Percentiles rank a stretch among this genome's conserved stretches.
These are phyloP conservation scores for Fomitiporia mediterranea DNA, from an alignment of 1,284 basidiomycete species.

Conservation along the genomic window DNA sequence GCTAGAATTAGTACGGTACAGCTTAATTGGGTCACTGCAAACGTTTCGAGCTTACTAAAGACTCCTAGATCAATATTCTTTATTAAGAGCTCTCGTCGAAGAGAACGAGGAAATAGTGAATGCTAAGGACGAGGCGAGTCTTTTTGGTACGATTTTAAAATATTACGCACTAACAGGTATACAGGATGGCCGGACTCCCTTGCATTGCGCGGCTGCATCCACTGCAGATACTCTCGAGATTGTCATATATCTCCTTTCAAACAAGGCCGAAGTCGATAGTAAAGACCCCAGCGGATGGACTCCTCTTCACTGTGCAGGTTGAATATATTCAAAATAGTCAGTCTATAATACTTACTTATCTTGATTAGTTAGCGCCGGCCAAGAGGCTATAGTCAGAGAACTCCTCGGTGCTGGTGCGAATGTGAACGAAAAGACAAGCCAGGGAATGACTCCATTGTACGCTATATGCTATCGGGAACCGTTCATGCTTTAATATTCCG, in stretches of 20 bases:
- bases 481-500: not conserved
- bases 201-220: conserved; percentile 87
- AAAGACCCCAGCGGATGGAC: conserved; percentile 80
- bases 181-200: conserved; percentile 83
- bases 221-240: conserved; percentile 60
- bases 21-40: not conserved
- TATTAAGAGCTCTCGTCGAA: conserved; percentile 65
- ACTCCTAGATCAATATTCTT: conserved; percentile 64
- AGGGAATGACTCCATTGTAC: conserved; percentile 84
- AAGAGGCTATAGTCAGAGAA: conserved; percentile 73
- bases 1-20: conserved; percentile 55
- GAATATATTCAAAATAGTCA: conserved; percentile 20
- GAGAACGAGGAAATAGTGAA: conserved; percentile 68
- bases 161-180: conserved; percentile 4
- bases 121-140: conserved; percentile 60
- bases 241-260: conserved; percentile 67
- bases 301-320: conserved; percentile 83
- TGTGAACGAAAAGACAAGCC: conserved; percentile 76
- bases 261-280: conserved; percentile 67
- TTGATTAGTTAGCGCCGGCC: conserved; percentile 70
- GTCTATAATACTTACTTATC: conserved; percentile 2
- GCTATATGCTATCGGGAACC: conserved; percentile 28
- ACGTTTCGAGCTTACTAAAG: conserved; percentile 7
- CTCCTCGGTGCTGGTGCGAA: conserved; percentile 83
- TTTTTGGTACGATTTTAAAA: not conserved